Conservation (phyloP, 352 stramenopile genomes). For the Phytopythium aichiense region DNA sequence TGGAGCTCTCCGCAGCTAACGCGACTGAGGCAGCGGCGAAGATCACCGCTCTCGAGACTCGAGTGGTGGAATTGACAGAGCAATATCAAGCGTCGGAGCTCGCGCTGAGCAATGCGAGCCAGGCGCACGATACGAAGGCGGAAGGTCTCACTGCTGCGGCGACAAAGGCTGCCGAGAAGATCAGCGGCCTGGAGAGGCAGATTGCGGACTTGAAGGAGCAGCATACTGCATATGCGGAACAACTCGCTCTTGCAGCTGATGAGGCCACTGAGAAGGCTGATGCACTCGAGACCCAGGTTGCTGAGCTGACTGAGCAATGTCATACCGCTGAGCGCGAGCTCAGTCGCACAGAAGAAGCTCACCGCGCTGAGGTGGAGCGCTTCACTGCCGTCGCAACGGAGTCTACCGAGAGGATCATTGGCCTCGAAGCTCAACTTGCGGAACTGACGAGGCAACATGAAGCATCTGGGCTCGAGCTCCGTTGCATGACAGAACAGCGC, state of each 20-base stretch:
- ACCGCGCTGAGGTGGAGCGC: not conserved
- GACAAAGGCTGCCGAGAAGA: not conserved
- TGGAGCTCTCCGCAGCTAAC: constrained; percentile 8
- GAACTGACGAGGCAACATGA: not conserved
- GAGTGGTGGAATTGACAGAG: constrained; percentile 14
- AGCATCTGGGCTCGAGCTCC: not conserved
- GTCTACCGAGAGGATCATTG: not conserved
- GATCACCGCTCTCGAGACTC: constrained; percentile 16
- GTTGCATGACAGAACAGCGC: not conserved
- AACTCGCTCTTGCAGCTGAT: not conserved
- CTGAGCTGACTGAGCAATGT: constrained; percentile 8
- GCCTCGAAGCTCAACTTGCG: not conserved
- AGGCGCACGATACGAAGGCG: not conserved
- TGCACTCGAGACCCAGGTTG: constrained; percentile 19
- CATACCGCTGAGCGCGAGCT: constrained; percentile 12
- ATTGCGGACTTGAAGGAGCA: not conserved
- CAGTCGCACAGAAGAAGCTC: not conserved
- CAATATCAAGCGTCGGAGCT: constrained; percentile 7
- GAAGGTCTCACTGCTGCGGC: not conserved
- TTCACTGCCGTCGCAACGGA: not conserved
- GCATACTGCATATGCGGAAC: not conserved
- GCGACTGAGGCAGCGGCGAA: constrained; percentile 8
- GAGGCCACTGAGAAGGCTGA: constrained; percentile 8
- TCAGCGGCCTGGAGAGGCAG: constrained; percentile 7
- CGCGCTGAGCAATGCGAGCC: constrained; percentile 1